A percentile compares a stretch with the other conserved stretches of the same genome.
phyloP scores from a whole-genome alignment of 2,329 filamentous ascomycete genomes.

The Ceratocystis papillata region DNA sequence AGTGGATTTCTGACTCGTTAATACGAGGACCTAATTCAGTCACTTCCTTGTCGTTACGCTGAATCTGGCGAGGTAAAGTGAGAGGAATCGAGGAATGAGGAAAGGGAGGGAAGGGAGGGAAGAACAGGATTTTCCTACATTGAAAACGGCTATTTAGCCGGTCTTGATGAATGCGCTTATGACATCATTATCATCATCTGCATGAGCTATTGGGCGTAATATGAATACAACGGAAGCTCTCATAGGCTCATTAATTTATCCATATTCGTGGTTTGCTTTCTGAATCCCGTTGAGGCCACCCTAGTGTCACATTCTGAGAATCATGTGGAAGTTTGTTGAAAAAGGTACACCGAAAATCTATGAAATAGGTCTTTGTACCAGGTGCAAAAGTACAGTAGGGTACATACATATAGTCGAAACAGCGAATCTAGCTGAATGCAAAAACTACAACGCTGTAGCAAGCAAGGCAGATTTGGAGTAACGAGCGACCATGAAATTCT shows the following conservation, averaged over 20 bases:
- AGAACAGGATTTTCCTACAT: neutral
- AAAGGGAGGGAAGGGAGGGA: neutral
- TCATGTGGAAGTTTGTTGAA: neutral
- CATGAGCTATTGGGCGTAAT: neutral
- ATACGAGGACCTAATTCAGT: constrained; percentile 16
- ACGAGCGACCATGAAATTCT: neutral
- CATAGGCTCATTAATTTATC: neutral
- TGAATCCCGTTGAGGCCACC: neutral
- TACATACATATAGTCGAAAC: neutral
- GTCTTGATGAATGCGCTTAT: neutral
- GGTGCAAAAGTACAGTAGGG: neutral
- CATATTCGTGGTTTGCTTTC: neutral
- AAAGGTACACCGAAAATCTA: neutral
- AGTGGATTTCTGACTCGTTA: constrained; percentile 18
- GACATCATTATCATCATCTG: neutral
- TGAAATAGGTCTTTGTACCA: neutral
- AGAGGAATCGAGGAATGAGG: no score
- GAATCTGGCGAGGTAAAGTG: neutral
- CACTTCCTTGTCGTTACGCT: constrained; percentile 16
- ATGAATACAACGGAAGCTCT: neutral
- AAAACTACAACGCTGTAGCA: neutral
- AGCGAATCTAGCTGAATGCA: neutral
- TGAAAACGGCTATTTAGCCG: neutral
- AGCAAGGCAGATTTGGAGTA: neutral
- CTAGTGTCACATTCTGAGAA: neutral